These are phyloP conservation scores for Cynara cardunculus DNA, from an alignment of 129 eudicot genomes.

Conservation along the genomic window DNA sequence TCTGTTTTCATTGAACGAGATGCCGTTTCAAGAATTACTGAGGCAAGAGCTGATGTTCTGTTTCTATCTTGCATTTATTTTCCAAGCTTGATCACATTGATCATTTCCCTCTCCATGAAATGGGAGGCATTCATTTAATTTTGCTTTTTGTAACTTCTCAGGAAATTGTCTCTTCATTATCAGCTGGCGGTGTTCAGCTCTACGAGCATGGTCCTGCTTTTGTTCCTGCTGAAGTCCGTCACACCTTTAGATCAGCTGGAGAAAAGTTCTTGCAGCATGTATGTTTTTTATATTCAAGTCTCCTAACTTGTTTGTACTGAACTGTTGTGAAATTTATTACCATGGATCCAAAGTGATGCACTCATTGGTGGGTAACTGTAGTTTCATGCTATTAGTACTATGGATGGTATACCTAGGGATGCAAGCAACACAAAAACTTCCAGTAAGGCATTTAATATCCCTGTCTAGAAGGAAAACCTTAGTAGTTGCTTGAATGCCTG, in stretches of 20 bases:
- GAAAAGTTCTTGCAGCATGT: constrained; percentile 90
- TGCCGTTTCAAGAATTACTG: constrained; percentile 84
- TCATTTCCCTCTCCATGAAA: not conserved
- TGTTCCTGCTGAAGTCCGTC: constrained; percentile 93
- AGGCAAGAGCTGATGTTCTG: constrained; percentile 46
- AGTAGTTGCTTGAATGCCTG: not conserved
- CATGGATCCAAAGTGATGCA: not conserved
- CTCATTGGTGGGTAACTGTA: not conserved
- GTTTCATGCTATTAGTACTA: not conserved
- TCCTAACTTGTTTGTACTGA: constrained; percentile 6
- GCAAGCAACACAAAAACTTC: not conserved
- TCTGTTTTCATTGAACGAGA: constrained; percentile 69
- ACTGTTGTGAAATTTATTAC: not conserved
- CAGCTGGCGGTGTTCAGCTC: constrained; percentile 65
- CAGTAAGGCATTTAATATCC: not conserved
- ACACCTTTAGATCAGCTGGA: constrained; percentile 62
- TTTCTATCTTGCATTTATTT: not conserved
- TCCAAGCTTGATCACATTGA: not conserved
- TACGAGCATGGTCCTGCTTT: constrained; percentile 69
- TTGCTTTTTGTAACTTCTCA: constrained; percentile 20
- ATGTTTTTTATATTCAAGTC: constrained; percentile 12
- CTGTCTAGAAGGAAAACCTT: not conserved
- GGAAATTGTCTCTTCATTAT: constrained; percentile 81
- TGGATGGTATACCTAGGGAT: not conserved
- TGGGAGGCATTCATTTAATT: not conserved